Conservation (phyloP, 441 rosid species). For the Gossypium aridum region DNA sequence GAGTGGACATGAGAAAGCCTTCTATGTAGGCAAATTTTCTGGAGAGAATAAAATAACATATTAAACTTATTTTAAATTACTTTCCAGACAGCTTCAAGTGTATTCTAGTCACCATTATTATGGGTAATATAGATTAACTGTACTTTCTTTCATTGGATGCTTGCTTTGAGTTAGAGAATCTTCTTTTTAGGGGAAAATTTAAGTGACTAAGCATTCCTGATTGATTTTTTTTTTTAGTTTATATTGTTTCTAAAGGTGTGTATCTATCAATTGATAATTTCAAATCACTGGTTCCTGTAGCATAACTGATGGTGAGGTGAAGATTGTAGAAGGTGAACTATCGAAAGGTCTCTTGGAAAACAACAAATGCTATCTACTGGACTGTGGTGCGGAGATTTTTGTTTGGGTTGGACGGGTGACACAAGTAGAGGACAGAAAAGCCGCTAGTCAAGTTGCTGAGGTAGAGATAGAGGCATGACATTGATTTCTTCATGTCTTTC, state of each 20-base stretch:
- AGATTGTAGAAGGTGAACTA: slow-evolving; percentile 70
- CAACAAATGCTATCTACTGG: slow-evolving; percentile 79
- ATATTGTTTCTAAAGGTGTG: not conserved
- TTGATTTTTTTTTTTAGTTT: not conserved
- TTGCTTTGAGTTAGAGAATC: not conserved
- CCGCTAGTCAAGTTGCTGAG: slow-evolving; percentile 78
- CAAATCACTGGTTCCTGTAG: slow-evolving; percentile 31
- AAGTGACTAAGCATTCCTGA: not conserved
- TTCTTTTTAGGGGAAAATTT: not conserved
- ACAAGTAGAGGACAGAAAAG: slow-evolving; percentile 95
- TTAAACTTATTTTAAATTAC: not conserved
- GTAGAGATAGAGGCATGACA: slow-evolving; percentile 44
- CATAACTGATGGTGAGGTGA: slow-evolving; percentile 56
- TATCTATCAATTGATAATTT: slow-evolving; percentile 23
- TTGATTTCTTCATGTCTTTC: slow-evolving; percentile 16
- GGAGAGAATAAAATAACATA: not conserved
- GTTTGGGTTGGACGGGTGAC: slow-evolving; percentile 98
- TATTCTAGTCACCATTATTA: not conserved
- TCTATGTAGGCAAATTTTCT: not conserved
- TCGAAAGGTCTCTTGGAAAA: slow-evolving; percentile 85
- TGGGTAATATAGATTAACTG: not conserved
- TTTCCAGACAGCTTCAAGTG: not conserved
- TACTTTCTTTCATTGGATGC: not conserved
- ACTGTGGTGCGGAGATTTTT: slow-evolving; percentile 84
- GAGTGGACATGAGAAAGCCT: not conserved